phyloP scores from a whole-genome alignment of 1,284 basidiomycete species.

The Stygiomarasmius scandens region DNA sequence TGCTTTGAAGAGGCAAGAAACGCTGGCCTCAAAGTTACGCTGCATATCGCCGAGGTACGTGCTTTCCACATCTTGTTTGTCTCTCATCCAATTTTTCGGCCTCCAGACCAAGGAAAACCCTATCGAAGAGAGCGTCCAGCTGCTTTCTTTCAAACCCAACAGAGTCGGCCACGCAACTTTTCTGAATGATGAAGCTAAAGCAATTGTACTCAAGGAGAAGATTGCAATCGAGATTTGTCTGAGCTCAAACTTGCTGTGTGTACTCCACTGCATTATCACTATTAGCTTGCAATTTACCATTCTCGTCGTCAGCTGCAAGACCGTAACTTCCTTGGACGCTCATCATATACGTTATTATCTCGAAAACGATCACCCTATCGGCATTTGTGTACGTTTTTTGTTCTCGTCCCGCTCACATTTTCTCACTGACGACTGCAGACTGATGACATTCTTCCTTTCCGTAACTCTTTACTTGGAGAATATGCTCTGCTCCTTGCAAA shows the following conservation, averaged over 20 bases:
- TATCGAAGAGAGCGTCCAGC: slow-evolving; percentile 58
- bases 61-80: not conserved
- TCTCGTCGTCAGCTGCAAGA: slow-evolving; percentile 59
- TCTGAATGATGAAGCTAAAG: slow-evolving; percentile 61
- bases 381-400: slow-evolving; percentile 66
- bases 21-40: slow-evolving; percentile 66
- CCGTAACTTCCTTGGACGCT: slow-evolving; percentile 60
- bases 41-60: slow-evolving; percentile 81
- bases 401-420: not conserved
- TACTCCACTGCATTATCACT: slow-evolving; percentile 9
- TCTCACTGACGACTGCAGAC: slow-evolving; percentile 48
- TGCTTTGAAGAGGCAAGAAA: slow-evolving; percentile 58
- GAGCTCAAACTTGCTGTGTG: slow-evolving; percentile 77
- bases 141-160: slow-evolving; percentile 67
- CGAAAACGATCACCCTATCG: slow-evolving; percentile 63
- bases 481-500: slow-evolving; percentile 76
- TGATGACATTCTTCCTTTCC: slow-evolving; percentile 80
- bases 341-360: slow-evolving; percentile 78
- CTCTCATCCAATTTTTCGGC: not conserved
- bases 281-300: not conserved
- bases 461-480: slow-evolving; percentile 70
- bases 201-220: slow-evolving; percentile 55
- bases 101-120: slow-evolving; percentile 53
- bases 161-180: slow-evolving; percentile 85
- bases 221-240: slow-evolving; percentile 82